Conservation (phyloP, 306 rosid genomes). For the Sindora glabra region DNA sequence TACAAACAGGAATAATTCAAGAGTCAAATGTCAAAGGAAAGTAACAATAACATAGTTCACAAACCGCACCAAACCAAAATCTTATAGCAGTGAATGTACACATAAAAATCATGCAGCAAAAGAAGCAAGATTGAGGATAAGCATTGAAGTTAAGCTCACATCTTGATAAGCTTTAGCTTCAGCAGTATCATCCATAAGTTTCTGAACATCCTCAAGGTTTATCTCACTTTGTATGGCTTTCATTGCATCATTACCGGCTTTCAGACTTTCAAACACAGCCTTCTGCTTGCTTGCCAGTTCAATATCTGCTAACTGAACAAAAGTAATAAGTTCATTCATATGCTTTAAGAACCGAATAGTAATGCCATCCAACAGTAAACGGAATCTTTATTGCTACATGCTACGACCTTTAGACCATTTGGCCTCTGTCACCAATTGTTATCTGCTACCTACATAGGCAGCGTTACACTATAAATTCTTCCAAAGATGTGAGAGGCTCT, state of each 20-base stretch:
- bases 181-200: conserved; percentile 83
- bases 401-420: not conserved
- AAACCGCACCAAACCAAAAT: too few relatives aligned
- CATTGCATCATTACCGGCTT: conserved; percentile 81
- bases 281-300: conserved; percentile 93
- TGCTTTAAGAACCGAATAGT: too few relatives aligned
- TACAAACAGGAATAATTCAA: not conserved
- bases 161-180: conserved; percentile 99
- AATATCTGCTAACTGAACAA: conserved; percentile 83
- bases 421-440: not conserved
- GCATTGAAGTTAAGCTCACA: conserved; percentile 44
- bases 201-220: conserved; percentile 90
- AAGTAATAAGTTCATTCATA: too few relatives aligned
- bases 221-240: conserved; percentile 90
- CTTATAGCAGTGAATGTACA: not conserved
- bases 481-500: conserved; percentile 8
- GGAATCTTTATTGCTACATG: too few relatives aligned
- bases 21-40: conserved; percentile 14
- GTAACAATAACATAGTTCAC: not conserved
- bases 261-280: conserved; percentile 86
- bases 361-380: too few relatives aligned
- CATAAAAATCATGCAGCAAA: not conserved
- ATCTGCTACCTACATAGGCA: too few relatives aligned
- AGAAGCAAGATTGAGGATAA: conserved; percentile 11
- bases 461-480: conserved; percentile 10